Evolutionary conservation across 208 protist species (phyloP), one percentile per base, ranked within the genome.

Genomic region (Porcisia hertigi): DNA sequence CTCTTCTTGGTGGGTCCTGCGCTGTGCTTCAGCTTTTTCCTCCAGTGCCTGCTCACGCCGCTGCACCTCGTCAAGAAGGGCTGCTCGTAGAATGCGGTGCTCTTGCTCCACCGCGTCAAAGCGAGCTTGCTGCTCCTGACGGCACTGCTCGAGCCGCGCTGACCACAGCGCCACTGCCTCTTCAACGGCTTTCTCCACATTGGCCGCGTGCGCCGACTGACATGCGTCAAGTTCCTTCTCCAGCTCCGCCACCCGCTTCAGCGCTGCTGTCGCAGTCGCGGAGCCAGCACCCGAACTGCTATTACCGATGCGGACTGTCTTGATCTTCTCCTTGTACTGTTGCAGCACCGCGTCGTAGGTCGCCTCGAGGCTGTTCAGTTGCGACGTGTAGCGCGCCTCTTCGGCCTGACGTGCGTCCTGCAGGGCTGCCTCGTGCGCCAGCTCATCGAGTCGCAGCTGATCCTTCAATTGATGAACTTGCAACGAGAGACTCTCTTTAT

Each of bases 31-130:
- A 49, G 25, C 47, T 3, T 67, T 81, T 20, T 55, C 57, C 67
- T 83, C 83, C 65, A 83, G 57, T 14, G 65, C 83, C 3, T 74
- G 65, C 67, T 81, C 73, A 2, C 77, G 80, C 52, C 78, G 23
- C 18, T 74, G 54, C 47, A 84, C 79, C 53, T 81, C 75, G 5
- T 73, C 72, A 52, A 83, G 64, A 7, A 83, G 71, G 0, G 66
- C 7, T 23, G 72, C 52, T 20, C 78, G 80, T 60, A 83, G 74
- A 2, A 25, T 43, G 30, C 78, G 75, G 52, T 83, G 66, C 55
- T 83, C 74, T 63, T 74, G 65, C 70, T 75, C 78, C 59, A 83
- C 30, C 23, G 63, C 72, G 11, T 75, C 55, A 36, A 41, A 45
- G 73, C 76, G 62, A 0, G 72, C 43, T 16, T 16, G 54, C 11